Evolutionary conservation across 1,139 yeast species (phyloP).

Genomic region (Geotrichum carabidarum): DNA sequence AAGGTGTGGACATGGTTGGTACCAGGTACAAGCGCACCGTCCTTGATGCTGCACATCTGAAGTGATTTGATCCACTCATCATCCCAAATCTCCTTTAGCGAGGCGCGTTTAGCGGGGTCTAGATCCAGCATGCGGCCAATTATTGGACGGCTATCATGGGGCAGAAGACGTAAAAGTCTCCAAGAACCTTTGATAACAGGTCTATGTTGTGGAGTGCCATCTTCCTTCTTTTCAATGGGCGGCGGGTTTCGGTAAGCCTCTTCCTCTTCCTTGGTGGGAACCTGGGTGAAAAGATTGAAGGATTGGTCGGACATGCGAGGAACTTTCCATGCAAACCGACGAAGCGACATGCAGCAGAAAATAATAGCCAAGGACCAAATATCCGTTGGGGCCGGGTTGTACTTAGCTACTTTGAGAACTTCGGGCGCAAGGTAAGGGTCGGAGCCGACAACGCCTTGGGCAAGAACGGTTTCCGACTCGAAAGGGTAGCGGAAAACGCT

Average conservation of each 20-base stretch:
- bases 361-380: conserved; percentile 94
- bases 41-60: conserved; percentile 39
- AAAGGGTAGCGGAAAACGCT: conserved; percentile 91
- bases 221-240: conserved; percentile 1
- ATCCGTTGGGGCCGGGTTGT: conserved; percentile 91
- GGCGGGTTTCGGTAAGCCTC: conserved; percentile 15
- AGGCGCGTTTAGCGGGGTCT: conserved; percentile 64
- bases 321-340: conserved; percentile 95
- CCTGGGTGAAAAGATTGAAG: conserved; percentile 60
- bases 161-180: conserved; percentile 77
- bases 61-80: conserved; percentile 71
- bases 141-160: conserved; percentile 77
- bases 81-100: conserved; percentile 57
- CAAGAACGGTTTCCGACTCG: conserved; percentile 68
- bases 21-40: conserved; percentile 46
- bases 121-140: conserved; percentile 68
- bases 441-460: conserved; percentile 94
- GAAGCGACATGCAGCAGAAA: conserved; percentile 90
- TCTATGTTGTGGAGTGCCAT: conserved; percentile 24
- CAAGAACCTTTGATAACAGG: conserved; percentile 63
- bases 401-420: conserved; percentile 64
- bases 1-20: conserved; percentile 56
- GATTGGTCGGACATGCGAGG: conserved; percentile 86
- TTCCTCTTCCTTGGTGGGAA: conserved; percentile 25
- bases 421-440: conserved; percentile 98